Percentiles rank a stretch among this genome's conserved stretches.
Conservation (phyloP, 768 basidiomycete species). For the Suillus subalutaceus region DNA sequence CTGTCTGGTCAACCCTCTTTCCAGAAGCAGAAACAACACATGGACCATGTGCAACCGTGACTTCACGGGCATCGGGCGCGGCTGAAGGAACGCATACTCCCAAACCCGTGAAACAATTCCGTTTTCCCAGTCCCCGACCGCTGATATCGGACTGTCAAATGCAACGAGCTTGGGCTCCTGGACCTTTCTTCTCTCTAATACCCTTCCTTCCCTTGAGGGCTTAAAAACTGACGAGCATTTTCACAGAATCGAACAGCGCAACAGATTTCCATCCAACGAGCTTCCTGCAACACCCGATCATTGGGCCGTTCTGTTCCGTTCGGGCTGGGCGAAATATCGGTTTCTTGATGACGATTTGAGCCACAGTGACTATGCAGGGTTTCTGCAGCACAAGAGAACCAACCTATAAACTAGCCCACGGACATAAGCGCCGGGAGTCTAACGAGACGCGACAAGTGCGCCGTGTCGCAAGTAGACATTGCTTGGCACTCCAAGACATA, state of each 20-base stretch:
- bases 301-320: conserved; percentile 46
- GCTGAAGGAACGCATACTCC: background rate
- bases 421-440: conserved; percentile 78
- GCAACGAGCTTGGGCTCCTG: conserved; percentile 88
- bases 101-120: background rate
- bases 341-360: conserved; percentile 31
- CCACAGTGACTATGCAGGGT: too few relatives aligned
- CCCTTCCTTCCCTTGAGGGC: conserved; percentile 84
- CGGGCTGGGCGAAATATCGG: conserved; percentile 63
- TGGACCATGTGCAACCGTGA: background rate
- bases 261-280: conserved; percentile 48
- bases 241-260: too few relatives aligned
- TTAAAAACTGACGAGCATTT: conserved; percentile 75
- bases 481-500: conserved; percentile 58
- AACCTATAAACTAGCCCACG: conserved; percentile 53
- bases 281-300: conserved; percentile 64
- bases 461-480: conserved; percentile 53
- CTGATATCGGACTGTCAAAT: conserved; percentile 46
- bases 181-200: conserved; percentile 81
- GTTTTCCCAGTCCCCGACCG: background rate
- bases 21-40: conserved; percentile 4
- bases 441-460: conserved; percentile 58
- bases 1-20: conserved; percentile 1
- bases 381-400: conserved; percentile 45
- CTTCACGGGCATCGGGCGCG: background rate